phyloP scores from a whole-genome alignment of 106 monocot genomes.

The Dendrobium nobile region DNA sequence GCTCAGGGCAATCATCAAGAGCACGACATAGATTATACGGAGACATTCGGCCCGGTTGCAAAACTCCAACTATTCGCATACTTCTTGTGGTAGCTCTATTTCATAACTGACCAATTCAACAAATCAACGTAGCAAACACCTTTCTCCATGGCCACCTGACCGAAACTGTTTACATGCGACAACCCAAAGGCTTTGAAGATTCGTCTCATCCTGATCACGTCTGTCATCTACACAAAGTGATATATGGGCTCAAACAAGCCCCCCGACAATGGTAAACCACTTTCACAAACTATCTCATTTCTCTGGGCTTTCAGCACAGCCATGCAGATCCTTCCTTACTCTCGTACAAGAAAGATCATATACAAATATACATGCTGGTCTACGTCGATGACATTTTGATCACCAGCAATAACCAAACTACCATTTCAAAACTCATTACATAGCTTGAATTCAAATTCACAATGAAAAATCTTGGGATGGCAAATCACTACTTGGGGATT shows the following conservation, averaged over 20 bases:
- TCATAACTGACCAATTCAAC: neutral
- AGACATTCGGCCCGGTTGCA: too few relatives aligned
- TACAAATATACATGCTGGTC: neutral
- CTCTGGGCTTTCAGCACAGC: neutral
- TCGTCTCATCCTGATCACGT: neutral
- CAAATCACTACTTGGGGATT: too few relatives aligned
- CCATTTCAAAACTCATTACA: neutral
- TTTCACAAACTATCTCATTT: neutral
- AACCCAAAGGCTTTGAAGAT: neutral
- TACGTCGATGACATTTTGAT: neutral
- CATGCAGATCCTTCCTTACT: neutral
- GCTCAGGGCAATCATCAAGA: too few relatives aligned
- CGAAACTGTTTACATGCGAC: neutral
- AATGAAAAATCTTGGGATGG: too few relatives aligned
- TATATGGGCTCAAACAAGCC: neutral
- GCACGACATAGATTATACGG: too few relatives aligned
- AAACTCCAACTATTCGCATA: too few relatives aligned
- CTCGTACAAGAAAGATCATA: neutral
- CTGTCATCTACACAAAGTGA: neutral
- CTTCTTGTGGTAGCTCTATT: neutral
- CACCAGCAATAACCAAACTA: neutral
- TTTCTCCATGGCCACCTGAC: neutral
- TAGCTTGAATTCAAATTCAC: too few relatives aligned
- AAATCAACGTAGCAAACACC: neutral
- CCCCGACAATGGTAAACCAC: neutral